Conservation (phyloP, 192 early-diverging fungal genomes). For the Backusella psychrophila region DNA sequence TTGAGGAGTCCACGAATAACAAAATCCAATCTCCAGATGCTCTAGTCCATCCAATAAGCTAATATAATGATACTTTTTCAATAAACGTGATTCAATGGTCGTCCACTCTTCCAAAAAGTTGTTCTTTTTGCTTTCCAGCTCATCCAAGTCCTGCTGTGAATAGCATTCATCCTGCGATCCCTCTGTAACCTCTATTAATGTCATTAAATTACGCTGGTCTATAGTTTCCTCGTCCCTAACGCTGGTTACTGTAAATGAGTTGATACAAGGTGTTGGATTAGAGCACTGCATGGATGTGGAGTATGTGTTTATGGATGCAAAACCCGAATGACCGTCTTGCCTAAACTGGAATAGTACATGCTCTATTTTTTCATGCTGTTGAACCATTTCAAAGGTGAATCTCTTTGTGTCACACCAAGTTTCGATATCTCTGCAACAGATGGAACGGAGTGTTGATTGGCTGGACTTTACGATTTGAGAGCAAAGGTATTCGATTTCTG, state of each 20-base stretch:
- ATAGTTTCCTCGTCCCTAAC: not conserved
- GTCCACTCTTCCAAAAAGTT: not conserved
- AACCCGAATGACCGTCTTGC: slow-evolving; percentile 5
- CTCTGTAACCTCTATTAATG: not conserved
- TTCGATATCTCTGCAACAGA: slow-evolving; percentile 1
- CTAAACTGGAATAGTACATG: not conserved
- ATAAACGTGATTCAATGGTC: not conserved
- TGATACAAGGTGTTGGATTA: not conserved
- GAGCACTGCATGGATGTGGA: not conserved
- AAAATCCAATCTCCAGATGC: slow-evolving; percentile 5
- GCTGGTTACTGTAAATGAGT: not conserved
- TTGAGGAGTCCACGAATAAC: slow-evolving; percentile 10
- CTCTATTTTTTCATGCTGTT: not conserved
- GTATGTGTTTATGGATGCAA: slow-evolving; percentile 2
- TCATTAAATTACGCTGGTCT: slow-evolving; percentile 2
- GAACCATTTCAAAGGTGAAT: not conserved
- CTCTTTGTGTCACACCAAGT: slow-evolving; percentile 17
- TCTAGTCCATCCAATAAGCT: not conserved
- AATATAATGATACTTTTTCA: not conserved
- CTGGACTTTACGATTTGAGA: not conserved
- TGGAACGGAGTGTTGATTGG: not conserved
- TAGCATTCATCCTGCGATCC: not conserved
- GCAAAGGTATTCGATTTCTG: slow-evolving; percentile 9
- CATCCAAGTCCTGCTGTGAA: not conserved
- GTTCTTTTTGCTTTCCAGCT: not conserved